These are phyloP conservation scores for Trifolium fragiferum DNA, from an alignment of 306 rosid species.

Conservation along the genomic window DNA sequence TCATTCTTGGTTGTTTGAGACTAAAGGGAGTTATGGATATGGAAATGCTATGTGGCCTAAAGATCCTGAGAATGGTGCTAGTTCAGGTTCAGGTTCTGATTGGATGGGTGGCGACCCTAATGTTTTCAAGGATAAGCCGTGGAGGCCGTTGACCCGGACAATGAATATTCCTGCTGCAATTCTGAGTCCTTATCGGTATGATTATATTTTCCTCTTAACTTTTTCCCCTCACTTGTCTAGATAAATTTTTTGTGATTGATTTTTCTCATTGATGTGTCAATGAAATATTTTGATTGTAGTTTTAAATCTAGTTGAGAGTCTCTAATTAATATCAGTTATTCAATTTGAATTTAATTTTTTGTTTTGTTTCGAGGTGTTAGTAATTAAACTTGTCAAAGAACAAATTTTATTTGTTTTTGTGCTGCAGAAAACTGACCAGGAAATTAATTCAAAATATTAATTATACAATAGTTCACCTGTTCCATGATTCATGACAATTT, in stretches of 20 bases:
- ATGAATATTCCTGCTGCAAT: conserved; percentile 66
- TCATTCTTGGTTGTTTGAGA: conserved; percentile 69
- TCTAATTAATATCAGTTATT: not conserved
- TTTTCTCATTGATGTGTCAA: not conserved
- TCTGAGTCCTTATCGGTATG: conserved; percentile 76
- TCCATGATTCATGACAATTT: not conserved
- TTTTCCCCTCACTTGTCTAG: not conserved
- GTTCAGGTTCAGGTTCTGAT: conserved; percentile 51
- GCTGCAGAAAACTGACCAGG: conserved; percentile 5
- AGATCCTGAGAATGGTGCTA: conserved; percentile 48
- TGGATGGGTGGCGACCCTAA: conserved; percentile 65
- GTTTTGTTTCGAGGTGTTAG: not conserved
- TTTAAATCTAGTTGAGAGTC: conserved; percentile 20
- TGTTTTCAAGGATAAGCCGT: conserved; percentile 59
- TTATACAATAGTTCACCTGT: not conserved
- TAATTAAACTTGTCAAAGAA: not conserved
- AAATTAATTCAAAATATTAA: conserved; percentile 14
- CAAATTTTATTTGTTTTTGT: not conserved
- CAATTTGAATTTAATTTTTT: not conserved
- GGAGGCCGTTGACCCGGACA: conserved; percentile 66
- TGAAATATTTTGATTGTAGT: conserved; percentile 17
- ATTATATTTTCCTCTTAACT: not conserved
- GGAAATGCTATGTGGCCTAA: conserved; percentile 84
- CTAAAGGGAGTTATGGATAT: conserved; percentile 74
- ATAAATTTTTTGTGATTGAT: not conserved